A percentile compares a stretch with the other conserved stretches of the same genome.
Conservation (phyloP, 2,329 filamentous ascomycete species). For the Parasarocladium wereldwijsianum region DNA sequence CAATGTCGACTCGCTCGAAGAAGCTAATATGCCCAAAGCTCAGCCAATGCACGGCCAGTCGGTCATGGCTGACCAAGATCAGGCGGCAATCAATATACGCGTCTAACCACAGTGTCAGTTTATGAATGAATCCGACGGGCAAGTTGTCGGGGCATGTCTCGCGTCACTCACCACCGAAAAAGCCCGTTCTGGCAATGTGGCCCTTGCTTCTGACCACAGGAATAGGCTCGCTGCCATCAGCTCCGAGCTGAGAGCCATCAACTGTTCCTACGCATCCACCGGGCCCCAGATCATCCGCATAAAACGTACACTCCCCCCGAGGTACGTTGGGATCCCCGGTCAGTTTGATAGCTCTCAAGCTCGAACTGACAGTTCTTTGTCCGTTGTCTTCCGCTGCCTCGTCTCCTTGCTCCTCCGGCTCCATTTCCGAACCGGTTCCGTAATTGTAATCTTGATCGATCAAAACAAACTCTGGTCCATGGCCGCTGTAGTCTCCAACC, state of each 20-base stretch:
- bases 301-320: slow-evolving; percentile 70
- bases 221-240: slow-evolving; percentile 32
- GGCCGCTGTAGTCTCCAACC: slow-evolving; percentile 78
- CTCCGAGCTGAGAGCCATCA: slow-evolving; percentile 47
- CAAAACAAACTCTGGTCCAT: slow-evolving; percentile 80
- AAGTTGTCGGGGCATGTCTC: too few relatives aligned
- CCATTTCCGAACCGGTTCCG: slow-evolving; percentile 22
- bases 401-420: slow-evolving; percentile 20
- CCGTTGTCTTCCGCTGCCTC: slow-evolving; percentile 33
- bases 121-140: slow-evolving; percentile 1
- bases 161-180: slow-evolving; percentile 51
- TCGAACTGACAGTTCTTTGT: slow-evolving; percentile 43
- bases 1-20: slow-evolving; percentile 45
- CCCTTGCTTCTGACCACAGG: slow-evolving; percentile 60
- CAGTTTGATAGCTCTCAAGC: slow-evolving; percentile 73
- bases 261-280: slow-evolving; percentile 49
- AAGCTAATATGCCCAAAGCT: slow-evolving; percentile 44
- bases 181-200: slow-evolving; percentile 64
- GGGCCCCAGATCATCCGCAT: slow-evolving; percentile 61
- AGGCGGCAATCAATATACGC: slow-evolving; percentile 62
- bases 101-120: slow-evolving; percentile 29
- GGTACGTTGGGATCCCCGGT: slow-evolving; percentile 88
- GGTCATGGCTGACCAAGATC: slow-evolving; percentile 63
- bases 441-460: slow-evolving; percentile 54
- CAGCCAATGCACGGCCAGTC: slow-evolving; percentile 72